Base-by-base conservation (phyloP, 257 asterid species). In the Solanum sitiens region DNA sequence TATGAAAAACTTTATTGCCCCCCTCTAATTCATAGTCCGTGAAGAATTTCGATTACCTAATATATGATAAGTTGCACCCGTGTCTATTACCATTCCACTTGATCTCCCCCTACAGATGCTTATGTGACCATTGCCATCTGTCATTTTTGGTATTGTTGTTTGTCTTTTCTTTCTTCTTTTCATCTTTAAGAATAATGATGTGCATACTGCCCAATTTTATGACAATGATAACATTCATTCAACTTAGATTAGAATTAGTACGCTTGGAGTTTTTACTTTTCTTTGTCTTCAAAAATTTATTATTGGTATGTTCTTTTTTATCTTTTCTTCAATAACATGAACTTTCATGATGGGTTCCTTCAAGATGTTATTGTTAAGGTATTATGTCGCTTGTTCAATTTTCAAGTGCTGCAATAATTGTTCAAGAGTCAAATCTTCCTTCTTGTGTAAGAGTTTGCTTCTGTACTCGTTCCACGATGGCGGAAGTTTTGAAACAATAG, bases 21-120 rank as follows among this genome's bases (percentile, higher is more conserved):
- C 2, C 11, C 4, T 20, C 67, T 8, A 20, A 20, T 20, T 59
- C 11, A 8, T 59, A 59, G 5, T 25, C 7, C 12, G 4, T 20
- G 67, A 59, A 59, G 25, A 20, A 59, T 20, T 59, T 59, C 20
- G 5, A 59, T 20, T 20, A 59, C 67, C 25, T 7, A 5, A 21
- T 20, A 20, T 1, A 59, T 59, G 67, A 59, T 5, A 0, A 59
- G 25, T 20, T 59, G 25, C 2, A 0, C 25, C 0, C 2, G 2
- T 59, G 25, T 20, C 67, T 20, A 8, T 59, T 25, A 20, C 12
- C 67, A 59, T 8, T 59, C 11, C 25, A 59, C 67, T 59, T 59
- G 12, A 59, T 20, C 67, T 56, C 25, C 67, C 4, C 1, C 67
- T 20, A 59, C 25, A 59, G 20, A 59, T 59, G 67, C 11, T 59